Evolutionary conservation across 2,329 filamentous ascomycete genomes (phyloP), one percentile per base, ranked within the genome.

Genomic region (Boeremia exigua): DNA sequence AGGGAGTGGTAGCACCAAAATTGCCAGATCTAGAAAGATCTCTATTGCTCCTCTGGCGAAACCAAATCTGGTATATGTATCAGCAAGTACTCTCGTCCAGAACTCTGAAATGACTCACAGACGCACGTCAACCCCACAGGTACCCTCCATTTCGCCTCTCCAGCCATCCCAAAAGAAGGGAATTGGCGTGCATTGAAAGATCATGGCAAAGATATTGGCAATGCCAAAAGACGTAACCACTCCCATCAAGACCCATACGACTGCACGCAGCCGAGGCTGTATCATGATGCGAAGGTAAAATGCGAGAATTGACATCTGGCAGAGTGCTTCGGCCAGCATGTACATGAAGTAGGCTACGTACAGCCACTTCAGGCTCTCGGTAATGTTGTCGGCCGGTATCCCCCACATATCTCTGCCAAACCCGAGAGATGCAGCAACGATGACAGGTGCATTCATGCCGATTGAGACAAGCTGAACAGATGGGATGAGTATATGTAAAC

Each of bases 111-210:
- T 14, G 6, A 40, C 48, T 33, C 34, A 52, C 48, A 45, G 62
- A 12, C 72, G 73, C 32, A 79, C 70, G 34, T 78, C 65, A 23
- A 77, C 71, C 57, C 72, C 74, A 40, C 63, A 67, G 15, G 65
- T 51, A n/a, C 69, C 75, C 14, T 63, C 23, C 29, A 65, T 69
- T 33, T 77, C 69, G 11, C 70, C 70, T 32, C 68, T 70, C 77
- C 77, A 79, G 17, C 71, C 74, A n/a, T 71, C 62, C 62, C 77
- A 79, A 34, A 76, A 76, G 15, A 70, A 75, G 2, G 54, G 45
- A 8, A 78, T 62, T 0, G 77, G 78, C 6, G 54, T 59, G 52
- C 76, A 79, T 37, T 78, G 74, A 42, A 70, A 67, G n/a, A 67
- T 59, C 39, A 77, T 77, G 19, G 65, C 14, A 33, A 69, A 56